Evolutionary conservation across 768 basidiomycete genomes (phyloP).

Genomic region (Lactarius quietus): DNA sequence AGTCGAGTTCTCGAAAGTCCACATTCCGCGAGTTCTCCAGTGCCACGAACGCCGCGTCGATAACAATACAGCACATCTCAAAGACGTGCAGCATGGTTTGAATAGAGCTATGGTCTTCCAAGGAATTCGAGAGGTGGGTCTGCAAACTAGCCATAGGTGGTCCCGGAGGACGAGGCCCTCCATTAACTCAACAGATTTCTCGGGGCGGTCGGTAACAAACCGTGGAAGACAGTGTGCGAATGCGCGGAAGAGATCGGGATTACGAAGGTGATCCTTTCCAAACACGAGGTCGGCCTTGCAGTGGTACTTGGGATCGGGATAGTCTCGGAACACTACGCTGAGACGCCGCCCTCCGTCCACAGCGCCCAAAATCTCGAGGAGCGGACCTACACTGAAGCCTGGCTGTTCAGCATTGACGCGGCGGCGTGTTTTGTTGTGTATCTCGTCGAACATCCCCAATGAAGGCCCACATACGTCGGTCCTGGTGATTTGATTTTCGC

Average conservation of each 20-base stretch:
- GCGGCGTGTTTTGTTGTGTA: neutral
- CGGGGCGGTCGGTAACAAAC: neutral
- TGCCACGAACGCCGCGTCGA: neutral
- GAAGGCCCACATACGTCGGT: neutral
- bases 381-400: neutral
- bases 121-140: neutral
- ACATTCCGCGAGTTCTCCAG: neutral
- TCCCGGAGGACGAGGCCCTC: slow-evolving; percentile 1
- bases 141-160: slow-evolving; percentile 6
- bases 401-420: neutral
- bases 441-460: neutral
- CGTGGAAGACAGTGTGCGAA: slow-evolving; percentile 9
- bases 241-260: neutral
- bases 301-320: neutral
- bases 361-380: neutral
- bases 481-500: neutral
- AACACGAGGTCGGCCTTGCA: slow-evolving; percentile 5
- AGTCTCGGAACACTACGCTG: neutral
- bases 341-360: neutral
- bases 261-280: slow-evolving; percentile 8
- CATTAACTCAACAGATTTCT: neutral
- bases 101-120: neutral
- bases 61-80: neutral
- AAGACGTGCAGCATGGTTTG: neutral
- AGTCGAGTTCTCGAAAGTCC: slow-evolving; percentile 13